A percentile compares a stretch with the other conserved stretches of the same genome.
Evolutionary conservation across 257 asterid species (phyloP).

Genomic region (Primulina tabacum): DNA sequence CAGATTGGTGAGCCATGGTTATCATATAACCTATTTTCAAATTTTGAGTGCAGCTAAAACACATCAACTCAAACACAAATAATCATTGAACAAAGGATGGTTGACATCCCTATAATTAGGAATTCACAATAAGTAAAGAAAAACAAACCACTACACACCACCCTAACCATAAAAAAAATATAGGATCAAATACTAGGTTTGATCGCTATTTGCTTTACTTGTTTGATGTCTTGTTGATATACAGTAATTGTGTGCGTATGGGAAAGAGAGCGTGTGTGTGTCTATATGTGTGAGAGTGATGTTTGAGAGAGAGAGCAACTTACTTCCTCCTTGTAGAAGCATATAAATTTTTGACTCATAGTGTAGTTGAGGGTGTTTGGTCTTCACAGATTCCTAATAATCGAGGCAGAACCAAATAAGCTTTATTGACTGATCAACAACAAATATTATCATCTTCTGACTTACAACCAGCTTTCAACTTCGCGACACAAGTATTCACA

Average conservation of each 20-base stretch:
- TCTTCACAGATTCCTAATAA: conserved; percentile 75
- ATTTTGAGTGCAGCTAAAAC: neutral
- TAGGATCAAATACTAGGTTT: neutral
- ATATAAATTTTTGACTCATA: conserved; percentile 84
- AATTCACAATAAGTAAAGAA: neutral
- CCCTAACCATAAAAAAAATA: neutral
- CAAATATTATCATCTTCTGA: conserved; percentile 8
- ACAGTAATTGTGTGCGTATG: neutral
- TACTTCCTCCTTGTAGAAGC: conserved; percentile 96
- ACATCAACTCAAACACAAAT: neutral
- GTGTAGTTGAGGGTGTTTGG: conserved; percentile 86
- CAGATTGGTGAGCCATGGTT: neutral
- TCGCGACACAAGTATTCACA: conserved; percentile 4
- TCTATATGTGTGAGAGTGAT: neutral
- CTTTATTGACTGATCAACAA: neutral
- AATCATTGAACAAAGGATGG: neutral
- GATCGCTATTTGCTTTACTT: neutral
- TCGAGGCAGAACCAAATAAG: conserved; percentile 16
- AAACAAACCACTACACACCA: neutral
- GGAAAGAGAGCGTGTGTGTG: neutral
- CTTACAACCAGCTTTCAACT: neutral
- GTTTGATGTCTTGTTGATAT: neutral
- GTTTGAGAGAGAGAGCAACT: conserved; percentile 32
- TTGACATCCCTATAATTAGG: neutral
- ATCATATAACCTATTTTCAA: neutral